Percentiles rank a stretch among this genome's conserved stretches.
Evolutionary conservation across 2,329 filamentous ascomycete genomes (phyloP).

Genomic region (Fulvia fulva): DNA sequence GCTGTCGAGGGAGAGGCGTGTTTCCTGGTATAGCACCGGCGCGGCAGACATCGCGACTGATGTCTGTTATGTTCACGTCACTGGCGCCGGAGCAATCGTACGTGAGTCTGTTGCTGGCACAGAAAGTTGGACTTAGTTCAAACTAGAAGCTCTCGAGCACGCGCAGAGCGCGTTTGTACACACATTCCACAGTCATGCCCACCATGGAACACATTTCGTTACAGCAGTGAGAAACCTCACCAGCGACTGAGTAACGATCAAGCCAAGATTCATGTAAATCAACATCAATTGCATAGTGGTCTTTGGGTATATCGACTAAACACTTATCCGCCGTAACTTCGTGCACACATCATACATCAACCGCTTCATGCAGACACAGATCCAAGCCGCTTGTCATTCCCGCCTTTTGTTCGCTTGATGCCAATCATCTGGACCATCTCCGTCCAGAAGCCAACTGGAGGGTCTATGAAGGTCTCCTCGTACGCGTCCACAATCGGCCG

Average conservation of each 20-base stretch:
- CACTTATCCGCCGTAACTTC: neutral
- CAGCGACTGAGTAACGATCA: neutral
- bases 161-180: neutral
- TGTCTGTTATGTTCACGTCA: neutral
- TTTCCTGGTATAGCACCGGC: slow-evolving; percentile 32
- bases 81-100: neutral
- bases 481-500: slow-evolving; percentile 59
- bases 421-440: slow-evolving; percentile 49
- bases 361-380: slow-evolving; percentile 1
- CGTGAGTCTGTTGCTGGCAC: neutral
- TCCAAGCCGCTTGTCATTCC: slow-evolving; percentile 4
- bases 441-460: slow-evolving; percentile 52
- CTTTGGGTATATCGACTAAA: neutral
- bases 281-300: neutral
- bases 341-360: neutral
- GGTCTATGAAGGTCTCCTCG: slow-evolving; percentile 48
- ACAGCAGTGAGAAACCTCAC: neutral
- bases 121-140: neutral
- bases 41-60: neutral
- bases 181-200: neutral
- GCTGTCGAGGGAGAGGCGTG: slow-evolving; percentile 23
- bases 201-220: neutral
- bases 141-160: neutral
- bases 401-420: slow-evolving; percentile 19
- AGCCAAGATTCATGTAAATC: neutral